Evolutionary conservation across 148 eudicot species (phyloP).

Genomic region (Silene conica): DNA sequence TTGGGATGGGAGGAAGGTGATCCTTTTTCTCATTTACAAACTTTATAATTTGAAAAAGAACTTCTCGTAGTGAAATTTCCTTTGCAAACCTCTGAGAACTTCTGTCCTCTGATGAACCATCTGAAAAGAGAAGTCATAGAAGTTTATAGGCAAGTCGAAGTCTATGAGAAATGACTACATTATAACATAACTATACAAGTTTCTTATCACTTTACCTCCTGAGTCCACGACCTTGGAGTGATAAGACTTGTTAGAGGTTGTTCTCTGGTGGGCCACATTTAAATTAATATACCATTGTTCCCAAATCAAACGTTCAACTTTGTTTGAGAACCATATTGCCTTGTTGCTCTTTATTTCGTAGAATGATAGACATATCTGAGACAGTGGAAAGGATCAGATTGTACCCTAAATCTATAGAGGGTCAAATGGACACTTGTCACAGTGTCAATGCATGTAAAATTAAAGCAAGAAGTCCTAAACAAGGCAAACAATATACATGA

Average conservation of each 20-base stretch:
- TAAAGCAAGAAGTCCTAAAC: neutral
- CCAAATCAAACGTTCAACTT: slow-evolving; percentile 85
- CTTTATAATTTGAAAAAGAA: slow-evolving; percentile 87
- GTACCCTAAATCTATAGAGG: neutral
- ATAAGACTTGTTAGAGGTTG: slow-evolving; percentile 64
- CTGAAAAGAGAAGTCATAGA: slow-evolving; percentile 27
- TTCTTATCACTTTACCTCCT: slow-evolving; percentile 54
- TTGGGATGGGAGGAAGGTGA: slow-evolving; percentile 84
- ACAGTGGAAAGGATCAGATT: neutral
- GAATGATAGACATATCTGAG: slow-evolving; percentile 87
- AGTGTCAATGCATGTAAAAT: neutral
- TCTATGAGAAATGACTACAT: neutral
- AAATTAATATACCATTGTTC: slow-evolving; percentile 94
- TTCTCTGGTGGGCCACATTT: slow-evolving; percentile 73
- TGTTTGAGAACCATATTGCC: slow-evolving; percentile 80
- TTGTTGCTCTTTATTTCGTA: slow-evolving; percentile 89
- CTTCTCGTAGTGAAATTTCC: slow-evolving; percentile 82
- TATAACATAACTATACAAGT: neutral
- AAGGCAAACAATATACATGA: neutral
- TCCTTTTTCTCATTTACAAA: slow-evolving; percentile 95
- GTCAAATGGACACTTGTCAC: neutral
- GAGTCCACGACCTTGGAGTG: slow-evolving; percentile 77
- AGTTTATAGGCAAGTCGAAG: slow-evolving; percentile 1
- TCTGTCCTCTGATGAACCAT: slow-evolving; percentile 62
- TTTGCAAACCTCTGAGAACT: slow-evolving; percentile 63